Conservation (phyloP, 2,329 filamentous ascomycete genomes). For the Microdochium nivale region DNA sequence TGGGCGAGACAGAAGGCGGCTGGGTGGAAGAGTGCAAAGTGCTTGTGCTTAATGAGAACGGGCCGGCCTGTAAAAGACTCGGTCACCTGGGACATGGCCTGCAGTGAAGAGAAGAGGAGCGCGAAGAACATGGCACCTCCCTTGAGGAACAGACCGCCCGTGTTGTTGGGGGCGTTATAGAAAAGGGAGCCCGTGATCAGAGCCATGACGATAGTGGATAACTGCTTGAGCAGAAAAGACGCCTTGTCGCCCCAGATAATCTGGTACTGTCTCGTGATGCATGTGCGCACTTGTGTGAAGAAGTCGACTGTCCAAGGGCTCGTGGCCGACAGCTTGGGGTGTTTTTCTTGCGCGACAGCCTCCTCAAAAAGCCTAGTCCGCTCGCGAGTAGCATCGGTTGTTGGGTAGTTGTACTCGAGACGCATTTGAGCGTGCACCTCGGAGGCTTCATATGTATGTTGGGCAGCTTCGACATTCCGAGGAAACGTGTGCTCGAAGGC, state of each 20-base stretch:
- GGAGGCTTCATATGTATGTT: constrained; percentile 15
- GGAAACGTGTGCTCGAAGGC: constrained; percentile 33
- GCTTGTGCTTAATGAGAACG: constrained; percentile 60
- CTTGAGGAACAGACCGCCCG: constrained; percentile 44
- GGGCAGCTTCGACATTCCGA: constrained; percentile 33
- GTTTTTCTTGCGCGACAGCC: neutral
- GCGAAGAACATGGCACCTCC: constrained; percentile 54
- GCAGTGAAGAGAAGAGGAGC: constrained; percentile 51
- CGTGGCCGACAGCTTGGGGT: neutral
- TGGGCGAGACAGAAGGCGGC: constrained; percentile 48
- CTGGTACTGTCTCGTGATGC: constrained; percentile 23
- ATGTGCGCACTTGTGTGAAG: constrained; percentile 35
- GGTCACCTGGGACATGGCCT: constrained; percentile 50
- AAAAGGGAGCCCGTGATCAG: constrained; percentile 18
- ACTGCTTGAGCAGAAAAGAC: constrained; percentile 17
- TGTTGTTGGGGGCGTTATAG: constrained; percentile 13
- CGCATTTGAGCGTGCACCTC: constrained; percentile 37
- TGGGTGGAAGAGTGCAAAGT: constrained; percentile 58
- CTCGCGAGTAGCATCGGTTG: neutral
- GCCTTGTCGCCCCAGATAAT: constrained; percentile 18
- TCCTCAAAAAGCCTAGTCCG: neutral
- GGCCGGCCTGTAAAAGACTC: constrained; percentile 51
- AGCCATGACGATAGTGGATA: constrained; percentile 15
- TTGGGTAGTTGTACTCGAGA: neutral
- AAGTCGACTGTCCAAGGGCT: constrained; percentile 14